Conservation (phyloP, 768 basidiomycete species). For the Postia placenta region DNA sequence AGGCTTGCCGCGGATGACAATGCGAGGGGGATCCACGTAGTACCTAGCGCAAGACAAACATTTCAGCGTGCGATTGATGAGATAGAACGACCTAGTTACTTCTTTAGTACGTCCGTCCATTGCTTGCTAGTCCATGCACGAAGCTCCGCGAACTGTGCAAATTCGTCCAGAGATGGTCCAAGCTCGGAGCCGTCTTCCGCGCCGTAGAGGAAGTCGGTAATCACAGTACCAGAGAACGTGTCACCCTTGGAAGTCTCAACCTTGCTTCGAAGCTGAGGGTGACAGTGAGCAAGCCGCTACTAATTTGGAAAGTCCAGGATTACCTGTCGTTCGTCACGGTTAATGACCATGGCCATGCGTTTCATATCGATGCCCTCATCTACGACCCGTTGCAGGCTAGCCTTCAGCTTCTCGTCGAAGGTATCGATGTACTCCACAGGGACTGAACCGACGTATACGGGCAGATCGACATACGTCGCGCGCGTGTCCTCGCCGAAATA, state of each 20-base stretch:
- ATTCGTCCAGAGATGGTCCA: slow-evolving; percentile 66
- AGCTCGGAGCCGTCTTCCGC: slow-evolving; percentile 78
- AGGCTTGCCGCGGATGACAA: slow-evolving; percentile 83
- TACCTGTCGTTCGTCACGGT: slow-evolving; percentile 85
- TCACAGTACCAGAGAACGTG: slow-evolving; percentile 66
- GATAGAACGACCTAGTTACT: slow-evolving; percentile 33
- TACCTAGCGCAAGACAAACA: slow-evolving; percentile 50
- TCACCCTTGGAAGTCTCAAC: slow-evolving; percentile 82
- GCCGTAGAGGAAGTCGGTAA: slow-evolving; percentile 85
- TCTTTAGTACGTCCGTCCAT: slow-evolving; percentile 73
- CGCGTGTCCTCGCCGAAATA: slow-evolving; percentile 76
- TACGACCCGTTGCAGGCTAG: slow-evolving; percentile 63
- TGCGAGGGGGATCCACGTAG: slow-evolving; percentile 63
- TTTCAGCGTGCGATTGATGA: neutral
- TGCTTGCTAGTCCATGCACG: slow-evolving; percentile 66
- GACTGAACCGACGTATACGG: slow-evolving; percentile 77
- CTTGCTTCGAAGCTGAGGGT: slow-evolving; percentile 65
- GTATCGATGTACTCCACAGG: slow-evolving; percentile 72
- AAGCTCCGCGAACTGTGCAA: slow-evolving; percentile 62
- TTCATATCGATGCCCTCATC: slow-evolving; percentile 83
- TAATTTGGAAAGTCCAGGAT: slow-evolving; percentile 2
- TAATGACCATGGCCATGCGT: slow-evolving; percentile 81
- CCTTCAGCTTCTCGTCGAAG: slow-evolving; percentile 63
- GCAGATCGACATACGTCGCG: slow-evolving; percentile 65
- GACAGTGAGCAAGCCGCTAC: too few relatives aligned